Base-by-base conservation (phyloP, 768 basidiomycete species). In the Cantharellus anzutake region DNA sequence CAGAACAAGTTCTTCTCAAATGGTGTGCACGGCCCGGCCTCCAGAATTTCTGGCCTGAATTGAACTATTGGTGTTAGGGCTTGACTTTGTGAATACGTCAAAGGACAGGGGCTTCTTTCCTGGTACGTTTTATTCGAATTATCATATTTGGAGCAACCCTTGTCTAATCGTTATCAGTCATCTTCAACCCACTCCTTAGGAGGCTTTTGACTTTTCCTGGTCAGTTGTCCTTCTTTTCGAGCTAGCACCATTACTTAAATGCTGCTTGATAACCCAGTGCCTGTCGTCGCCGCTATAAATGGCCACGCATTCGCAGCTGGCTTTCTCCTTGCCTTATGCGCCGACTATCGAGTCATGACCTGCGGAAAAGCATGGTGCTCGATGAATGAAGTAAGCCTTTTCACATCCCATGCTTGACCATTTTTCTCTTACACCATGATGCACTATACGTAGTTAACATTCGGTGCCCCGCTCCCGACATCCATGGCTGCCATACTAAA, bases 1-100 rank as follows among this genome's bases (percentile, higher is more conserved):
- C 87, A 91, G 68, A 80, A 89, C 69, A 91, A 89, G 70, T 91
- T 88, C 74, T 91, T 91, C 70, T 57, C 37, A 16, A 57, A 57
- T 35, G 56, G 56, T 57, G 41, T 41, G 38, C 11, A 16, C 86
- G 87, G 86, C 79, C 60, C 38, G 73, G 37, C 3, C 20, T 52
- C 20, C 20, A 2, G 29, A 38, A 34, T 7, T 35, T 34, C 3
- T 56, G n/a, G 16, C 37, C 39, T 20, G n/a, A 7, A 55, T 7
- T 14, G 35, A 16, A 41, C 39, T 20, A 20, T 52, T 35, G 40
- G 60, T 56, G 37, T 51, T 50, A 57, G 83, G 83, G 1, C 78
- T 90, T 62, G 80, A 57, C 14, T 57, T 40, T 42, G 56, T 5
- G 5, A 35, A 42, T 1, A 40, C 38, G 7, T 41, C 5, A 5